phyloP scores from a whole-genome alignment of 129 eudicot species.

The Sambucus nigra region DNA sequence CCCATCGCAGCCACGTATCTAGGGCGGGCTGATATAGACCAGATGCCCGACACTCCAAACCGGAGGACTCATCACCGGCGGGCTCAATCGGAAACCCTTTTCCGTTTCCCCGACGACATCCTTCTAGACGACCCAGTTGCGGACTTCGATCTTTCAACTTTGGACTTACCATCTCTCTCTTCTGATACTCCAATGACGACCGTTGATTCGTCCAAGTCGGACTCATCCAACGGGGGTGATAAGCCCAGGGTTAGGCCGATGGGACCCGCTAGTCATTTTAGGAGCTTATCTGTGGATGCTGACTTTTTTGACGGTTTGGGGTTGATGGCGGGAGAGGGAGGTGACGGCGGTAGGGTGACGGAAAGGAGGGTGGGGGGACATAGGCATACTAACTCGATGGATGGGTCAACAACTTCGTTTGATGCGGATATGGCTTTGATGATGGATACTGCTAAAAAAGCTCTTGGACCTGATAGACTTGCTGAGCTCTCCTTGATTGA shows the following conservation, averaged over 20 bases:
- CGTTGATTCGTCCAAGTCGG: slow-evolving; percentile 40
- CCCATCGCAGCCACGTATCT: slow-evolving; percentile 25
- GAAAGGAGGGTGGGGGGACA: slow-evolving; percentile 23
- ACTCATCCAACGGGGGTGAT: slow-evolving; percentile 32
- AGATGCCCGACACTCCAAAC: slow-evolving; percentile 49
- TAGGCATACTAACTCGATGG: slow-evolving; percentile 59
- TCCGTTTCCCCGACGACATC: slow-evolving; percentile 73
- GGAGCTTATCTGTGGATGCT: slow-evolving; percentile 85
- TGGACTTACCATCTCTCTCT: slow-evolving; percentile 30
- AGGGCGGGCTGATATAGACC: slow-evolving; percentile 33
- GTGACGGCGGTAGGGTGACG: slow-evolving; percentile 8
- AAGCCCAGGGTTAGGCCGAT: slow-evolving; percentile 13
- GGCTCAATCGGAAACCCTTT: slow-evolving; percentile 79
- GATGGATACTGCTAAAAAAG: slow-evolving; percentile 48
- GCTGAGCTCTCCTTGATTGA: slow-evolving; percentile 83
- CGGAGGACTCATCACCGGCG: slow-evolving; percentile 72
- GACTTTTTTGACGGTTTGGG: slow-evolving; percentile 72
- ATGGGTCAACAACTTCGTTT: slow-evolving; percentile 47
- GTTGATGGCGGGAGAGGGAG: slow-evolving; percentile 21
- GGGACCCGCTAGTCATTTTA: slow-evolving; percentile 26
- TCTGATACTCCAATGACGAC: slow-evolving; percentile 17
- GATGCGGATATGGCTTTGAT: slow-evolving; percentile 38
- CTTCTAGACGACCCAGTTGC: slow-evolving; percentile 65
- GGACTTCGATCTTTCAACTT: slow-evolving; percentile 42
- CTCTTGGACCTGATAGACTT: slow-evolving; percentile 61